phyloP scores from a whole-genome alignment of 2,329 filamentous ascomycete genomes.

The Pseudocercospora vitis region DNA sequence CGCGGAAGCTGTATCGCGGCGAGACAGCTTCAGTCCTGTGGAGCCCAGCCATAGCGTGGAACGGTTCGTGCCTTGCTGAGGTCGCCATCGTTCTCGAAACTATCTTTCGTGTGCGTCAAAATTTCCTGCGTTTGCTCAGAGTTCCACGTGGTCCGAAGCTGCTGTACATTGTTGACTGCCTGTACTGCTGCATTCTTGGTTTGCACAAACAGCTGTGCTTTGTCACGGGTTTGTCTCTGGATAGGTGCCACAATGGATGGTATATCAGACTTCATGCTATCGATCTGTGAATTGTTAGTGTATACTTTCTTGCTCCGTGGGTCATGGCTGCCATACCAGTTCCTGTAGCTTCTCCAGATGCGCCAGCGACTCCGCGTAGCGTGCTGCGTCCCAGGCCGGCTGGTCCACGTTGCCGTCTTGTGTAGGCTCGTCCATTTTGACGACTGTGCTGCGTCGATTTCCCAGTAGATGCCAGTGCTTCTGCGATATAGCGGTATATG shows the following conservation, averaged over 20 bases:
- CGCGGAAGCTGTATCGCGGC: not conserved
- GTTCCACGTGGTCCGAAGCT: conserved; percentile 42
- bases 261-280: conserved; percentile 45
- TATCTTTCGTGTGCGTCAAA: conserved; percentile 34
- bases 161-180: conserved; percentile 40
- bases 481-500: not conserved
- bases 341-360: conserved; percentile 47
- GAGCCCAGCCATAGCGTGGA: conserved; percentile 43
- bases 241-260: conserved; percentile 46
- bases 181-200: conserved; percentile 42
- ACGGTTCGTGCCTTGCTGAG: conserved; percentile 39
- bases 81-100: conserved; percentile 40
- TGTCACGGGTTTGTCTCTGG: conserved; percentile 26
- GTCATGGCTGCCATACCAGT: no score
- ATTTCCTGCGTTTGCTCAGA: conserved; percentile 43
- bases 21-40: conserved; percentile 28
- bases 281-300: conserved; percentile 39
- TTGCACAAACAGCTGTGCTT: conserved; percentile 40
- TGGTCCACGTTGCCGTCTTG: not conserved
- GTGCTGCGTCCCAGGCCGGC: conserved; percentile 24
- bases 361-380: conserved; percentile 44
- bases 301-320: not conserved
- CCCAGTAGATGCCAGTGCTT: not conserved
- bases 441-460: not conserved
- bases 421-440: conserved; percentile 7